Conservation (phyloP, 2,329 filamentous ascomycete genomes). For the Cordyceps pruinosa region DNA sequence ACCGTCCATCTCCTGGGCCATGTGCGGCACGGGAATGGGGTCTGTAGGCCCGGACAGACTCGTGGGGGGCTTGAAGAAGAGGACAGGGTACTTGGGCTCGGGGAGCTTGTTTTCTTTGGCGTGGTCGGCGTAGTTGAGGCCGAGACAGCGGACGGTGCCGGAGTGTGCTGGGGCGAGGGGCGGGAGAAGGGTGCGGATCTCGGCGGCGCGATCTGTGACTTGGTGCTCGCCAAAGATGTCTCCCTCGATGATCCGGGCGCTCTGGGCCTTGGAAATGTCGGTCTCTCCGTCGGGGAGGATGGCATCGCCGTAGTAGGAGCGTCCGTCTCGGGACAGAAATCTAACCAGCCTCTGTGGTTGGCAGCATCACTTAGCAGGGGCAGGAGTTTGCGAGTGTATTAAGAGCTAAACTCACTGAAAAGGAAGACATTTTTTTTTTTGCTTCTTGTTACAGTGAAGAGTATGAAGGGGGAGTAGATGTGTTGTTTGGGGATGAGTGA, state of each 20-base stretch:
- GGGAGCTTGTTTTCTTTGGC: conserved; percentile 63
- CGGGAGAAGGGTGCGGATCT: conserved; percentile 51
- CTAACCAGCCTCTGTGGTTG: conserved; percentile 57
- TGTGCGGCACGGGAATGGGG: conserved; percentile 56
- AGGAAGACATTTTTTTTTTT: conserved; percentile 10
- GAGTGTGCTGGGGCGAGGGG: conserved; percentile 58
- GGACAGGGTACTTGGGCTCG: conserved; percentile 61
- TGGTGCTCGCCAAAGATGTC: conserved; percentile 59
- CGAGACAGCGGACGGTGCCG: conserved; percentile 60
- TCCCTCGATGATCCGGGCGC: conserved; percentile 57
- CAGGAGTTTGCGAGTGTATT: neutral
- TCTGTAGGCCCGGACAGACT: conserved; percentile 58
- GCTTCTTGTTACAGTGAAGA: neutral
- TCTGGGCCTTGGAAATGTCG: conserved; percentile 54
- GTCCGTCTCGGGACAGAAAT: conserved; percentile 65
- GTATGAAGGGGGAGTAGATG: neutral
- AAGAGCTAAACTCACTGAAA: conserved; percentile 9
- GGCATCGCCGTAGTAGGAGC: conserved; percentile 67
- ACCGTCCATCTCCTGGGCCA: conserved; percentile 59
- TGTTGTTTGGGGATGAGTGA: neutral
- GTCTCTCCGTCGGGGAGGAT: conserved; percentile 54
- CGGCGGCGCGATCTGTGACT: conserved; percentile 55
- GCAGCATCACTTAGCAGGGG: conserved; percentile 7
- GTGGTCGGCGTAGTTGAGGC: conserved; percentile 66
- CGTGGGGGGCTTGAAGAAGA: conserved; percentile 61